Evolutionary conservation across 192 early-diverging fungal genomes (phyloP).

Genomic region (Geranomyces variabilis): DNA sequence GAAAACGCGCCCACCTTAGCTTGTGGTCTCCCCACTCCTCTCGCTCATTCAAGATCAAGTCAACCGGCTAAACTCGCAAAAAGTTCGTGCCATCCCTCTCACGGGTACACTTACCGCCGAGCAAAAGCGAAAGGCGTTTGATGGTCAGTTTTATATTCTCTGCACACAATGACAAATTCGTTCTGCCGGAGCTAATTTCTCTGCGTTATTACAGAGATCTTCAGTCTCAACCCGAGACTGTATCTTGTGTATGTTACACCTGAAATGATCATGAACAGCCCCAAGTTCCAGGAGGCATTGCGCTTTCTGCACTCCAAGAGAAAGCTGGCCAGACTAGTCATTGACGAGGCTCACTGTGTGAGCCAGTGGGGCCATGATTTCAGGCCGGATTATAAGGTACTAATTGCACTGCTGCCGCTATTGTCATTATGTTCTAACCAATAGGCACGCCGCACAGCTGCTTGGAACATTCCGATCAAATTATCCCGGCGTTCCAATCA

Average conservation of each 20-base stretch:
- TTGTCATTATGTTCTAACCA: background rate
- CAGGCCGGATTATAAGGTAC: conserved; percentile 83
- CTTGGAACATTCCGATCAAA: conserved; percentile 64
- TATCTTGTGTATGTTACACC: conserved; percentile 85
- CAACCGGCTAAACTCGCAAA: conserved; percentile 63
- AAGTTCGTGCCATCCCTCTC: conserved; percentile 60
- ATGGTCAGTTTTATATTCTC: conserved; percentile 15
- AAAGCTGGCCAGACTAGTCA: conserved; percentile 82
- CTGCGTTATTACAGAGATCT: conserved; percentile 2
- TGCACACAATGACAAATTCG: background rate
- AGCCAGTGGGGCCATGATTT: conserved; percentile 99
- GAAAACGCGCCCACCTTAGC: background rate
- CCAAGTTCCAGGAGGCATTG: conserved; percentile 59
- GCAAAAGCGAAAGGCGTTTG: conserved; percentile 58
- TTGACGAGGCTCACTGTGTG: conserved; percentile 97
- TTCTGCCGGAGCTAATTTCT: background rate
- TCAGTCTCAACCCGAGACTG: conserved; percentile 1
- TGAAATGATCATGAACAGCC: conserved; percentile 70
- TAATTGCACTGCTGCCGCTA: too few species aligned
- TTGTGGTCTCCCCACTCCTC: conserved; percentile 89
- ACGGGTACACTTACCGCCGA: conserved; percentile 62
- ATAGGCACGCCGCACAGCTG: conserved; percentile 16
- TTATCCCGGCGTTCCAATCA: conserved; percentile 81
- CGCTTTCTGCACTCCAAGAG: conserved; percentile 60
- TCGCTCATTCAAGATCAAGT: conserved; percentile 98